Conservation (phyloP, 2,329 filamentous ascomycete genomes). For the Scortechinia acanthostroma region DNA sequence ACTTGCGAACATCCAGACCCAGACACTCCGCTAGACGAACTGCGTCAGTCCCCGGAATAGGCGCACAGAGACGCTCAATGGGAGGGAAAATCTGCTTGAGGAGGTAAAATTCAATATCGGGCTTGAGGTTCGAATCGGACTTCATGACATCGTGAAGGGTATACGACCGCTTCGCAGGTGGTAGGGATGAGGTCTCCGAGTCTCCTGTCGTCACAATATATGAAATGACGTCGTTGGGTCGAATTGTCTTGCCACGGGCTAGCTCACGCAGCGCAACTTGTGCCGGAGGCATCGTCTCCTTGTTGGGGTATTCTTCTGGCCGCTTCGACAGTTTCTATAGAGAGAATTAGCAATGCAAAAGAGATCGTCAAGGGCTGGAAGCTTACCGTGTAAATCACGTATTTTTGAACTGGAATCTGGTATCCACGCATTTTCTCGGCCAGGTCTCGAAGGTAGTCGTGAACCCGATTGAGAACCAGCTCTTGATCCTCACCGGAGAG, state of each 20-base stretch:
- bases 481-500: constrained; percentile 90
- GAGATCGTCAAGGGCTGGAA: not conserved
- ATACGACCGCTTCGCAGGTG: constrained; percentile 81
- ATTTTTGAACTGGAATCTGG: constrained; percentile 71
- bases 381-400: constrained; percentile 79
- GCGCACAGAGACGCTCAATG: constrained; percentile 93
- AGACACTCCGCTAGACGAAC: constrained; percentile 86
- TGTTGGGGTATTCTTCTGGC: constrained; percentile 88
- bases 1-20: constrained; percentile 83
- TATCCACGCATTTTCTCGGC: constrained; percentile 78
- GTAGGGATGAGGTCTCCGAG: constrained; percentile 49
- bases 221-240: constrained; percentile 90
- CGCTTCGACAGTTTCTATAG: constrained; percentile 81
- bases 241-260: constrained; percentile 77
- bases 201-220: constrained; percentile 82
- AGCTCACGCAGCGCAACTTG: constrained; percentile 88
- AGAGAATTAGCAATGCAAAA: not conserved
- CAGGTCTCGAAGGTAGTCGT: constrained; percentile 86
- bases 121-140: constrained; percentile 65
- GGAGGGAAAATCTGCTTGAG: constrained; percentile 97
- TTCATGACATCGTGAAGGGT: constrained; percentile 76
- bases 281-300: constrained; percentile 90
- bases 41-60: constrained; percentile 86
- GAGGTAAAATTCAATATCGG: constrained; percentile 96
- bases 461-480: constrained; percentile 78